Base-by-base conservation (phyloP, 257 asterid species). In the Lithospermum erythrorhizon region DNA sequence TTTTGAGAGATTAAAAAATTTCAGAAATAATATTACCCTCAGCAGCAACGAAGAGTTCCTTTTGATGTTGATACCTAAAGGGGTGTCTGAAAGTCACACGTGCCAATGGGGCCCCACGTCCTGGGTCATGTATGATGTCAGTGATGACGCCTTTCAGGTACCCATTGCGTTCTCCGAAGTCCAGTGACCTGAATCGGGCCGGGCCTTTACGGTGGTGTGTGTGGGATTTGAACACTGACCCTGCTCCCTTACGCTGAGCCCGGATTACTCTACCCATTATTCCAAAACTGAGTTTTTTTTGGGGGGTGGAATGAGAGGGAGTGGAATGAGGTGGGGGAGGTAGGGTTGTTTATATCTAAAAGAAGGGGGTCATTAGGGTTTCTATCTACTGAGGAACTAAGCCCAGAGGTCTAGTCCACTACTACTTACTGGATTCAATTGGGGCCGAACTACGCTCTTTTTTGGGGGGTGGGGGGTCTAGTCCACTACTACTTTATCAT, bases 1-100 rank as follows among this genome's bases (percentile, higher is more conserved):
- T n/a, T n/a, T n/a, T n/a, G n/a, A n/a, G n/a, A n/a, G n/a, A n/a
- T n/a, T n/a, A n/a, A n/a, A n/a, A n/a, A n/a, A n/a, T n/a, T n/a
- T n/a, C n/a, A n/a, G n/a, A n/a, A n/a, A n/a, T n/a, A n/a, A n/a
- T n/a, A n/a, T n/a, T 77, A 3, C 95, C 95, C 61, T 86, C 91
- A 24, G 95, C 85, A 61, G 91, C 91, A 61, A 86, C 78, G 65
- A 81, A 81, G 1, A 83, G 75, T 73, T 86, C 95, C 86, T 86
- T 86, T 81, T 86, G 91, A 37, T 86, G 91, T 79, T 86, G 75
- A 78, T 35, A 74, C 8, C 91, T 75, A 55, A 61, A 61, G 0
- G 65, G 65, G 32, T 61, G 65, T 0, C 65, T 56, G 55, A 61
- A 61, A 21, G 65, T 61, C 13, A 61, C 35, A 3, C 55, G 53